phyloP scores from a whole-genome alignment of 129 eudicot genomes.

The Glebionis coronaria region DNA sequence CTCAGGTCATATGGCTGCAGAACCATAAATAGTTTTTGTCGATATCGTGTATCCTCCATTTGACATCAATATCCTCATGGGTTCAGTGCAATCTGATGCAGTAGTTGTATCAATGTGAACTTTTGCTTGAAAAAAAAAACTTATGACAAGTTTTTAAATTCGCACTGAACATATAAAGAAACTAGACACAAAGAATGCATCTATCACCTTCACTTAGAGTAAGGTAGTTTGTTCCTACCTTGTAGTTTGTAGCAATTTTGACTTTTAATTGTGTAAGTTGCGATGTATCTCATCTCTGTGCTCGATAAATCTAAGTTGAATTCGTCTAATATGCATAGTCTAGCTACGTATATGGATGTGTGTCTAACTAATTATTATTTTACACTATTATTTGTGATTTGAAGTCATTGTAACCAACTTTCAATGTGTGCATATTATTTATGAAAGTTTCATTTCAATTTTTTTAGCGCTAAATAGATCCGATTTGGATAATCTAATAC shows the following conservation, averaged over 20 bases:
- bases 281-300: not conserved
- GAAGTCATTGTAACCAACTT: not conserved
- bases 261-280: not conserved
- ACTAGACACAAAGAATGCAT: too few relatives aligned
- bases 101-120: too few relatives aligned
- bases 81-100: not conserved
- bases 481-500: not conserved
- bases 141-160: too few relatives aligned
- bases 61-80: not conserved
- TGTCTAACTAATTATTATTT: not conserved
- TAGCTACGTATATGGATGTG: not conserved
- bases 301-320: not conserved
- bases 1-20: constrained; percentile 89
- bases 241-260: not conserved
- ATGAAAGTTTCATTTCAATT: too few relatives aligned
- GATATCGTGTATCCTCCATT: constrained; percentile 69
- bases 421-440: not conserved
- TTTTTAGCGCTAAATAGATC: not conserved
- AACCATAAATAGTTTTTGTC: constrained; percentile 85
- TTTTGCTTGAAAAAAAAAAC: too few relatives aligned
- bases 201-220: too few relatives aligned
- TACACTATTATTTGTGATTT: not conserved
- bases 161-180: too few relatives aligned
- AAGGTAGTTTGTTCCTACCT: too few relatives aligned
- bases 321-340: too few relatives aligned